Evolutionary conservation across 1,139 yeast species (phyloP).

Genomic region (Blastobotrys buckinghamii): DNA sequence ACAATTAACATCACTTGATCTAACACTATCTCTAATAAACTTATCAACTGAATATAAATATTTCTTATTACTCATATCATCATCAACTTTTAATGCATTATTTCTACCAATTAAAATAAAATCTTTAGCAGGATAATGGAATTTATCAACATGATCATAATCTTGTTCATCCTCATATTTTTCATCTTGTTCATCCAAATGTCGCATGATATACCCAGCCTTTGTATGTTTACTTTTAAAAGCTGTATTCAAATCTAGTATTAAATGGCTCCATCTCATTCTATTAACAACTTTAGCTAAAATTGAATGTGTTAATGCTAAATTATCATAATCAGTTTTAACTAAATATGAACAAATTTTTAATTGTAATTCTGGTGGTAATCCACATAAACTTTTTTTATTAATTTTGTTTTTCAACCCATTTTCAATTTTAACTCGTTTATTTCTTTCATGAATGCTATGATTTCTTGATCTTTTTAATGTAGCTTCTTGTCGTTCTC

Average conservation of each 20-base stretch:
- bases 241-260: constrained; percentile 5
- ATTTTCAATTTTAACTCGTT: not conserved
- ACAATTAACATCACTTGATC: not conserved
- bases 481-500: not conserved
- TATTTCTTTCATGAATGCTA: not conserved
- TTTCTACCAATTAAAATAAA: not conserved
- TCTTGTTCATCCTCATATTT: too few relatives aligned
- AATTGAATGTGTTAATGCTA: not conserved
- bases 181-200: too few relatives aligned
- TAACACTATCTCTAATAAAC: not conserved
- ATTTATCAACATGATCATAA: too few relatives aligned
- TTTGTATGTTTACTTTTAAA: not conserved
- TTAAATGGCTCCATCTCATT: constrained; percentile 5
- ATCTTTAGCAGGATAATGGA: not conserved
- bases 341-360: not conserved
- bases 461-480: not conserved
- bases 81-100: not conserved
- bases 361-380: constrained; percentile 4
- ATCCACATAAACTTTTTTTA: not conserved
- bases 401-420: too few relatives aligned
- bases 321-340: not conserved
- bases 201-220: not conserved
- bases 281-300: not conserved
- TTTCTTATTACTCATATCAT: not conserved
- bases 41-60: constrained; percentile 1